phyloP scores from a whole-genome alignment of 352 stramenopile genomes.

The Phytophthora pseudosyringae region DNA sequence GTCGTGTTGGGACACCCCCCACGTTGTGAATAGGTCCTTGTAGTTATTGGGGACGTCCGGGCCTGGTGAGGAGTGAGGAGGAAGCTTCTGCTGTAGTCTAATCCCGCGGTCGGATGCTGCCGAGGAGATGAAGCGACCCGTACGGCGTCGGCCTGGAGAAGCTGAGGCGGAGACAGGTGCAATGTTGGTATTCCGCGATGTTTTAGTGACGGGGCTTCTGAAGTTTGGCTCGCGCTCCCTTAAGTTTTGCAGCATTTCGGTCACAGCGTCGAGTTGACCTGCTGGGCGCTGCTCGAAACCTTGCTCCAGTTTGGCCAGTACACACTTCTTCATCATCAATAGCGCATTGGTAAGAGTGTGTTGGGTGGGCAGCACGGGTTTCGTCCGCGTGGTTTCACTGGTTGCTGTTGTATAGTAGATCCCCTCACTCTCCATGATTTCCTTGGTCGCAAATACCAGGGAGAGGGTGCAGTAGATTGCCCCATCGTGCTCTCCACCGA shows the following conservation, averaged over 20 bases:
- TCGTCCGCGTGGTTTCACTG: conserved; percentile 22
- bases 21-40: not conserved
- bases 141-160: no score
- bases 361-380: conserved; percentile 30
- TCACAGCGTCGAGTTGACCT: conserved; percentile 23
- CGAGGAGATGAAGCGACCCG: not conserved
- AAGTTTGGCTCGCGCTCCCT: conserved; percentile 13
- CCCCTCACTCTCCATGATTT: conserved; percentile 35
- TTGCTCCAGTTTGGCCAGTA: conserved; percentile 17
- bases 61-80: not conserved
- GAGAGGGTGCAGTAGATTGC: conserved; percentile 38
- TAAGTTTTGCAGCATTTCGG: conserved; percentile 18
- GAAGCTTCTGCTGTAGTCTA: not conserved
- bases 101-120: not conserved
- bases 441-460: conserved; percentile 23
- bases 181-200: not conserved
- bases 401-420: conserved; percentile 30
- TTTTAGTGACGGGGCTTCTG: conserved; percentile 4
- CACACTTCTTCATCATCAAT: conserved; percentile 42
- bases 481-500: conserved; percentile 50
- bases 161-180: no score
- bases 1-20: not conserved
- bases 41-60: not conserved
- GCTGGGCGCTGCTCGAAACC: conserved; percentile 32
- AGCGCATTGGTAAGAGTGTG: conserved; percentile 26